Base-by-base conservation (phyloP, 2,329 filamentous ascomycete genomes). In the Pyrenophora graminea region DNA sequence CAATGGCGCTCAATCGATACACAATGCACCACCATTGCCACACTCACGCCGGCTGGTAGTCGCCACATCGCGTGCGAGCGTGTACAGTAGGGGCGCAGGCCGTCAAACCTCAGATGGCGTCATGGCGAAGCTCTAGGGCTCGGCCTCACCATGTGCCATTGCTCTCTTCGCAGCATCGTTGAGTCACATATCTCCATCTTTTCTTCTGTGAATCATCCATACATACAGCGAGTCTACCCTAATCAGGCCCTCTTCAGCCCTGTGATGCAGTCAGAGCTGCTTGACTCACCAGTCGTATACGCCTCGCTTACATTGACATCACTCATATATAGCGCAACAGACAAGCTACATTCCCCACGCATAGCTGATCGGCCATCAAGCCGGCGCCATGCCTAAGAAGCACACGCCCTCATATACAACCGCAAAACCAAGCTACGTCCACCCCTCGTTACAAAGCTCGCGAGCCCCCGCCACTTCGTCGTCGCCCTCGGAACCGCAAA, bases 341-440 rank as follows among this genome's bases (percentile, higher is more conserved):
- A 15, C 10, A 45, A 18, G 8, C 39, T 36, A 15, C 45, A 27
- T 39, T 39, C 45, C 43, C 36, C 15, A 18, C 32, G 39, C 42
- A n/a, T 38, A 36, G 9, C 31, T 25, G 7, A 27, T 47, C 44
- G 44, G 31, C 25, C 23, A 31, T 39, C 18, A 32, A 45, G 39
- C 17, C 43, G 42, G 41, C 47, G 54, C 37, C 57, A 80, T 80
- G 78, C 77, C 78, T 60, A 80, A 79, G 70, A 79, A 79, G 64
- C 74, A 76, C 54, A 67, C 69, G 13, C 74, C 71, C 36, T 68
- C 70, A 51, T 75, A 77, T 58, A 72, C 72, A 46, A 69, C 74
- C 53, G 64, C 73, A 36, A 71, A 76, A 61, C 74, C 73, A 30
- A 65, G 62, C 58, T 73, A 74, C 53, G 70, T 73, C 12, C 71